These are phyloP conservation scores for Lojkania enalia DNA, from an alignment of 2,329 filamentous ascomycete genomes.

Conservation along the genomic window DNA sequence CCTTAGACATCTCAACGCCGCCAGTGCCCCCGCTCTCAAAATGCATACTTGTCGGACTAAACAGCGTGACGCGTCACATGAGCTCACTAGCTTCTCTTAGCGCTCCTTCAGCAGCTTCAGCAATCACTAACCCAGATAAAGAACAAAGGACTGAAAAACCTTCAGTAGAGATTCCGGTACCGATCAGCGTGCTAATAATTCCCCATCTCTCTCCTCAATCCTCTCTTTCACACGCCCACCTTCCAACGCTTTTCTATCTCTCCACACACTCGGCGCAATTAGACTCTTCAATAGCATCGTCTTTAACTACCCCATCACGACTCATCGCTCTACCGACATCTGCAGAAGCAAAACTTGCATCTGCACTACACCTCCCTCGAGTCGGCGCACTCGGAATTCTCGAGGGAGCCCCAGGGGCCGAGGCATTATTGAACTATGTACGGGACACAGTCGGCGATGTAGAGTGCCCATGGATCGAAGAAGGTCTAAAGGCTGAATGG, in stretches of 20 bases:
- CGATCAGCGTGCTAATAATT: slow-evolving; percentile 32
- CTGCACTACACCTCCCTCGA: slow-evolving; percentile 62
- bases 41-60: slow-evolving; percentile 66
- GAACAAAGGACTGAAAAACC: background rate
- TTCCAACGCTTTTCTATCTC: slow-evolving; percentile 38
- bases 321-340: slow-evolving; percentile 66
- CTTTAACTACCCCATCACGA: slow-evolving; percentile 43
- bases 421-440: slow-evolving; percentile 61
- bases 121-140: background rate
- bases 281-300: no score
- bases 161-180: slow-evolving; percentile 1
- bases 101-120: slow-evolving; percentile 17
- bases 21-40: slow-evolving; percentile 55
- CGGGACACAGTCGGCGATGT: slow-evolving; percentile 57
- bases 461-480: slow-evolving; percentile 60
- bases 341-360: slow-evolving; percentile 61
- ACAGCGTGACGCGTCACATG: slow-evolving; percentile 64
- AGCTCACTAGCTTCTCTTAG: slow-evolving; percentile 47
- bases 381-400: slow-evolving; percentile 67
- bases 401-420: slow-evolving; percentile 59
- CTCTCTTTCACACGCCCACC: slow-evolving; percentile 39
- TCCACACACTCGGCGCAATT: slow-evolving; percentile 14
- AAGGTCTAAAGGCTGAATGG: slow-evolving; percentile 48
- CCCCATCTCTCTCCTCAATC: slow-evolving; percentile 37
- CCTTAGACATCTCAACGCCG: slow-evolving; percentile 32